A percentile compares a stretch with the other conserved stretches of the same genome.
Conservation (phyloP, 208 protist species). For the Trypanosoma boissoni region DNA sequence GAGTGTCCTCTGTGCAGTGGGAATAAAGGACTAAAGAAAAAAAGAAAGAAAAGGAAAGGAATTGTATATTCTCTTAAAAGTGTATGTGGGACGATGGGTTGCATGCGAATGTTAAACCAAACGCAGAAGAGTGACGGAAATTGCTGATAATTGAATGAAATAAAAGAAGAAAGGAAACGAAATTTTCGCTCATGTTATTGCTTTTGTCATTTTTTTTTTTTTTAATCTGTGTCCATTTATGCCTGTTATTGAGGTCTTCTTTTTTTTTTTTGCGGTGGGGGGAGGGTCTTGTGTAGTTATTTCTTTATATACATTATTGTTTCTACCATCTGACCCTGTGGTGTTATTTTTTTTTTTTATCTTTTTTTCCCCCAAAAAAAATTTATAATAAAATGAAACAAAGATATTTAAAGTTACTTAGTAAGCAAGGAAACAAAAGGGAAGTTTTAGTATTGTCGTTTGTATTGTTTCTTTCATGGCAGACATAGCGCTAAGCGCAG, state of each 20-base stretch:
- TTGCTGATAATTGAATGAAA: too few relatives aligned
- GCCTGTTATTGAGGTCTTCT: background rate
- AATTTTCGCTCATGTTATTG: background rate
- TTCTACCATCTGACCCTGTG: background rate
- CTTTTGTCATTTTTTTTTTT: conserved; percentile 20
- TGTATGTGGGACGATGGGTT: too few relatives aligned
- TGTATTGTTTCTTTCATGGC: conserved; percentile 42
- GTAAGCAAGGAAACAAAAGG: background rate
- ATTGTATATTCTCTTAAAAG: too few relatives aligned
- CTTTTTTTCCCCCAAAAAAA: background rate
- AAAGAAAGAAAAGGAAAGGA: too few relatives aligned
- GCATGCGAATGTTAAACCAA: too few relatives aligned
- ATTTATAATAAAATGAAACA: conserved; percentile 15
- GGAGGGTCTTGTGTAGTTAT: conserved; percentile 2
- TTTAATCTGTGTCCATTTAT: conserved; percentile 12
- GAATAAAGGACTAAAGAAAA: too few relatives aligned
- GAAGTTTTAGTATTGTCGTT: background rate
- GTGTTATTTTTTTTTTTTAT: conserved; percentile 12
- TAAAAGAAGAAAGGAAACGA: background rate
- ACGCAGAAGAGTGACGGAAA: too few relatives aligned
- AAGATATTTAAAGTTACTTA: conserved; percentile 11
- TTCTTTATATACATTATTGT: conserved; percentile 20
- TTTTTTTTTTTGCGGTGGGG: conserved; percentile 10
- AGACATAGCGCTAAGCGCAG: conserved; percentile 42
- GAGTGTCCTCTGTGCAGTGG: too few relatives aligned